phyloP scores from a whole-genome alignment of 2,329 filamentous ascomycete species.

The Sporothrix variecibatus region DNA sequence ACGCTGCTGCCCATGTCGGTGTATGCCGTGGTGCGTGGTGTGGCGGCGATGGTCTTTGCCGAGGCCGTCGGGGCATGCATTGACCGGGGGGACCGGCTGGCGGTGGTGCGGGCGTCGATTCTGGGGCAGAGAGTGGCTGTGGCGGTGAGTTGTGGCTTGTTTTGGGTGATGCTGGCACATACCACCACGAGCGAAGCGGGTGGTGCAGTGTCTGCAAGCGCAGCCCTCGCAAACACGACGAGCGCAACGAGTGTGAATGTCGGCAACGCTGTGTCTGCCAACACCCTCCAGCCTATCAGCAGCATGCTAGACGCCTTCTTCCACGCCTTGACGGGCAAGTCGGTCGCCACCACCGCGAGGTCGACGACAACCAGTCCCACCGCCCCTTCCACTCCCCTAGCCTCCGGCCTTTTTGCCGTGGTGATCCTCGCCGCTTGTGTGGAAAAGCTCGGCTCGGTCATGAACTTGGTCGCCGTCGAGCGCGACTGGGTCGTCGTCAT shows the following conservation, averaged over 20 bases:
- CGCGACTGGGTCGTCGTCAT: slow-evolving; percentile 67
- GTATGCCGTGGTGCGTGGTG: slow-evolving; percentile 65
- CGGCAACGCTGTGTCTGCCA: neutral
- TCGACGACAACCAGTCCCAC: neutral
- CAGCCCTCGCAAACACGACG: neutral
- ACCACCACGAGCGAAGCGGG: neutral
- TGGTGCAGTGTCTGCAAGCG: neutral
- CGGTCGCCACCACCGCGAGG: neutral
- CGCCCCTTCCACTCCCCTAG: slow-evolving; percentile 13
- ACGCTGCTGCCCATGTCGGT: slow-evolving; percentile 67
- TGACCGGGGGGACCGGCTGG: slow-evolving; percentile 55
- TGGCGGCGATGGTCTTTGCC: slow-evolving; percentile 59
- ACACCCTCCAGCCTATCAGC: neutral
- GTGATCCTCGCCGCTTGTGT: slow-evolving; percentile 60
- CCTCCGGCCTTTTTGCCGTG: slow-evolving; percentile 38
- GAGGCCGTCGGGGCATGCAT: slow-evolving; percentile 60
- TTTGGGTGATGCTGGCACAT: slow-evolving; percentile 41
- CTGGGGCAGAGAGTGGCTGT: slow-evolving; percentile 48
- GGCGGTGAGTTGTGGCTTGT: slow-evolving; percentile 49
- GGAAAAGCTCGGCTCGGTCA: slow-evolving; percentile 66
- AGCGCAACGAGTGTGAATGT: no score
- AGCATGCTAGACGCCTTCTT: slow-evolving; percentile 3
- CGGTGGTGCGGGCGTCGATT: slow-evolving; percentile 55
- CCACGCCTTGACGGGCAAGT: neutral
- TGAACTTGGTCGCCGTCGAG: slow-evolving; percentile 70